Evolutionary conservation across 495 filamentous ascomycete genomes (phyloP).

Genomic region (Xylaria curta): DNA sequence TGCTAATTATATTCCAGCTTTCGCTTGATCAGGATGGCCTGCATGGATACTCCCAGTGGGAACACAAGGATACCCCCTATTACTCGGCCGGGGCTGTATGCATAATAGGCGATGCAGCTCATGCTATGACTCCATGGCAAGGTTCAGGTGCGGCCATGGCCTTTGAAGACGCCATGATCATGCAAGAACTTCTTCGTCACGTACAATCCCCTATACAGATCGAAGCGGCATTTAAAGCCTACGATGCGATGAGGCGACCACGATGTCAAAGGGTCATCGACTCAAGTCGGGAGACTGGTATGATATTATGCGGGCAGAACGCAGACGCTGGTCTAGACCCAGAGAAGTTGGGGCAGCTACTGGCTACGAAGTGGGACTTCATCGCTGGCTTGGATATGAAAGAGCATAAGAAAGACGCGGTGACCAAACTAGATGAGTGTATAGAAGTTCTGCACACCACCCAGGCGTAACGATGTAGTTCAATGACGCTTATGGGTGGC

Average conservation of each 20-base stretch:
- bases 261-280: conserved; percentile 25
- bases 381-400: conserved; percentile 22
- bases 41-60: conserved; percentile 28
- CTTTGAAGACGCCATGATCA: conserved; percentile 46
- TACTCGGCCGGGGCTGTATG: conserved; percentile 29
- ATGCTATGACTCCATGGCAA: conserved; percentile 44
- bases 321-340: conserved; percentile 19
- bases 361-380: conserved; percentile 25
- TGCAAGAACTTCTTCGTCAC: conserved; percentile 36
- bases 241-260: conserved; percentile 14
- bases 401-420: conserved; percentile 10
- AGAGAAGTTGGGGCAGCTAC: conserved; percentile 14
- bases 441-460: no score
- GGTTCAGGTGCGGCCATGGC: conserved; percentile 44
- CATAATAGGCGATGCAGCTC: conserved; percentile 49
- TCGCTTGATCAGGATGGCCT: conserved; percentile 23
- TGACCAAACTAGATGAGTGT: no score
- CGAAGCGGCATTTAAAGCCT: conserved; percentile 21
- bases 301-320: conserved; percentile 23
- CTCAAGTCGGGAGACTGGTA: conserved; percentile 26
- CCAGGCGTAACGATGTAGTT: no score
- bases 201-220: conserved; percentile 14
- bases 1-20: conserved; percentile 18
- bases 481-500: no score
- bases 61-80: conserved; percentile 28